phyloP scores from a whole-genome alignment of 2,329 filamentous ascomycete species.

The Fusarium denticulatum region DNA sequence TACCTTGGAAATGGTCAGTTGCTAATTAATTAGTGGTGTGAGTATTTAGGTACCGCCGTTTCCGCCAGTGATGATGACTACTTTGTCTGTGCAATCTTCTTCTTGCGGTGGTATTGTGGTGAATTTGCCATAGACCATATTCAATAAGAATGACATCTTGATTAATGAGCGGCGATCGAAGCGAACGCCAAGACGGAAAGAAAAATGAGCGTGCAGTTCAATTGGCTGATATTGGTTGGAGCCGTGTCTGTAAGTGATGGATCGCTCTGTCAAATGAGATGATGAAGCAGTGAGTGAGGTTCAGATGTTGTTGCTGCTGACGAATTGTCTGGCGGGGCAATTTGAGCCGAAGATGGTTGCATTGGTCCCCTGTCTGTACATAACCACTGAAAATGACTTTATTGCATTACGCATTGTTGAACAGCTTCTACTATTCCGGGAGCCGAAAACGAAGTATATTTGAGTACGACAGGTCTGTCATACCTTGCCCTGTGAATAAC shows the following conservation, averaged over 20 bases:
- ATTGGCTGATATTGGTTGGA: background rate
- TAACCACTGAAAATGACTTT: background rate
- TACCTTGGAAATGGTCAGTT: conserved; percentile 38
- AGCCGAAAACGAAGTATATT: background rate
- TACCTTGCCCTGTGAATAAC: background rate
- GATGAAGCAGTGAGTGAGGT: background rate
- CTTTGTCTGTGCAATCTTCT: conserved; percentile 48
- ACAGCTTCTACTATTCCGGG: background rate
- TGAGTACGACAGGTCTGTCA: background rate
- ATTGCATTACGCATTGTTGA: background rate
- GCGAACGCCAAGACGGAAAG: background rate
- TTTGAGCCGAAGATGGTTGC: background rate
- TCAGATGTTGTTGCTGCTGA: background rate
- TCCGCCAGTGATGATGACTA: conserved; percentile 55
- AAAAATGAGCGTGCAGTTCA: background rate
- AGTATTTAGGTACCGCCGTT: conserved; percentile 44
- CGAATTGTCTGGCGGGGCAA: background rate
- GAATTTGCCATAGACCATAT: conserved; percentile 27
- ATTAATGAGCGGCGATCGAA: background rate
- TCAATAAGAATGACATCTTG: conserved; percentile 9
- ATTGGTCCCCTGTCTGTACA: background rate
- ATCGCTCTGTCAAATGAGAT: background rate
- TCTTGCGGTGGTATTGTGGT: conserved; percentile 45
- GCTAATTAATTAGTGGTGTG: too few relatives aligned
- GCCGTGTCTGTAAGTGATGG: background rate